Conservation (phyloP, 2,329 filamentous ascomycete genomes). For the Monosporascus sp. region DNA sequence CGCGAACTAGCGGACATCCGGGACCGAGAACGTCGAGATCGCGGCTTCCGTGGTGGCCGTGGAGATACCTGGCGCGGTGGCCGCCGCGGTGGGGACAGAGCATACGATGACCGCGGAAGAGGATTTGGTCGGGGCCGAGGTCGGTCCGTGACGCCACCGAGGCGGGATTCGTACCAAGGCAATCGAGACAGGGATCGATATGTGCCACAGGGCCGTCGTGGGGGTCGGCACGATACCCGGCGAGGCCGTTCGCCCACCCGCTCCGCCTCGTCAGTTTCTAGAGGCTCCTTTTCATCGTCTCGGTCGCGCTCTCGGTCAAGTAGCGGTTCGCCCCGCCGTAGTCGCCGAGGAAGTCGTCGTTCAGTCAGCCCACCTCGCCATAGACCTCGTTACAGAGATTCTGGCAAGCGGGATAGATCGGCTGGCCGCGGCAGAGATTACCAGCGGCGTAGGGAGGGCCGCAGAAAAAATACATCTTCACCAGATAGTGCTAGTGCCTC, state of each 20-base stretch:
- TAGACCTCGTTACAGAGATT: slow-evolving; percentile 17
- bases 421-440: slow-evolving; percentile 17
- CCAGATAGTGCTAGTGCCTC: slow-evolving; percentile 18
- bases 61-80: slow-evolving; percentile 47
- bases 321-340: slow-evolving; percentile 16
- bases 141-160: slow-evolving; percentile 43
- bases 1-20: slow-evolving; percentile 63
- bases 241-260: slow-evolving; percentile 38
- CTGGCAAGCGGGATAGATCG: slow-evolving; percentile 25
- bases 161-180: slow-evolving; percentile 34
- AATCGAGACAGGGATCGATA: slow-evolving; percentile 42
- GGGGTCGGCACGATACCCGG: slow-evolving; percentile 31
- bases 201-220: slow-evolving; percentile 43
- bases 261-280: slow-evolving; percentile 30
- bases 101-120: slow-evolving; percentile 38
- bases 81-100: slow-evolving; percentile 46
- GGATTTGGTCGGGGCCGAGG: slow-evolving; percentile 39
- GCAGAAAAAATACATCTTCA: slow-evolving; percentile 24
- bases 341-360: slow-evolving; percentile 19
- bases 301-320: slow-evolving; percentile 24
- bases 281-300: slow-evolving; percentile 22
- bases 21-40: slow-evolving; percentile 55
- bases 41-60: slow-evolving; percentile 44
- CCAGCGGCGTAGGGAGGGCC: slow-evolving; percentile 18
- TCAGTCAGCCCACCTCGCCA: slow-evolving; percentile 21